These are phyloP conservation scores for Acrasis kona DNA, from an alignment of 78 protist species.

Conservation along the genomic window DNA sequence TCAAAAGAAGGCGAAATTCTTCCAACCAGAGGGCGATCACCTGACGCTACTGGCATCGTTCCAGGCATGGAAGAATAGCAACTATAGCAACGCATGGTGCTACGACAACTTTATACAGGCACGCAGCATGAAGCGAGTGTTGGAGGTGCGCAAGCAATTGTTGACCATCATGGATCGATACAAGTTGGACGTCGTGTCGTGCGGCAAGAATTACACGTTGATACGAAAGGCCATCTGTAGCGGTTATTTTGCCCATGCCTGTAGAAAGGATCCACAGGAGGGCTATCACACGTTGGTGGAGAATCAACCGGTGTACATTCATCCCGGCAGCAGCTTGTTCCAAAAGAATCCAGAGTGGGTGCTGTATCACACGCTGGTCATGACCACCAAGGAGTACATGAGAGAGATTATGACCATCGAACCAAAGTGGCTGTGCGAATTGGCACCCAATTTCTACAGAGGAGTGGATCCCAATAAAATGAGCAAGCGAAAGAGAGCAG, in stretches of 20 bases:
- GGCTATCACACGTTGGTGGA: conserved; percentile 89
- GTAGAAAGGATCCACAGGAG: conserved; percentile 90
- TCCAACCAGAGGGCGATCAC: conserved; percentile 96
- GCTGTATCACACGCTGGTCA: conserved; percentile 60
- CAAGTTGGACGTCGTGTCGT: conserved; percentile 56
- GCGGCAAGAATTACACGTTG: conserved; percentile 62
- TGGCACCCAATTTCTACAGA: conserved; percentile 86
- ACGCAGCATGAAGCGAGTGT: conserved; percentile 83
- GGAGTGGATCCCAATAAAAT: conserved; percentile 64
- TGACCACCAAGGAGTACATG: conserved; percentile 98
- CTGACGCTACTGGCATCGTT: conserved; percentile 88
- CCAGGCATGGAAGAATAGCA: conserved; percentile 84
- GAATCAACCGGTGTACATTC: conserved; percentile 81
- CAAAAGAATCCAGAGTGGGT: conserved; percentile 88
- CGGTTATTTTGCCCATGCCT: conserved; percentile 93
- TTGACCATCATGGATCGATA: conserved; percentile 85
- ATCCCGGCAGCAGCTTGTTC: conserved; percentile 90
- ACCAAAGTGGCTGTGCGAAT: conserved; percentile 90
- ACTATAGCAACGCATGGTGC: conserved; percentile 85
- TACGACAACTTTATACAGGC: conserved; percentile 92
- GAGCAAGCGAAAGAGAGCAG: conserved; percentile 67
- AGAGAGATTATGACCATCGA: conserved; percentile 79
- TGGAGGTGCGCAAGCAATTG: conserved; percentile 93
- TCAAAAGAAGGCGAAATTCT: conserved; percentile 78
- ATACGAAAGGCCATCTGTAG: conserved; percentile 76